A percentile compares a stretch with the other conserved stretches of the same genome.
Conservation (phyloP, 2,329 filamentous ascomycete species). For the Penicillium sp. region DNA sequence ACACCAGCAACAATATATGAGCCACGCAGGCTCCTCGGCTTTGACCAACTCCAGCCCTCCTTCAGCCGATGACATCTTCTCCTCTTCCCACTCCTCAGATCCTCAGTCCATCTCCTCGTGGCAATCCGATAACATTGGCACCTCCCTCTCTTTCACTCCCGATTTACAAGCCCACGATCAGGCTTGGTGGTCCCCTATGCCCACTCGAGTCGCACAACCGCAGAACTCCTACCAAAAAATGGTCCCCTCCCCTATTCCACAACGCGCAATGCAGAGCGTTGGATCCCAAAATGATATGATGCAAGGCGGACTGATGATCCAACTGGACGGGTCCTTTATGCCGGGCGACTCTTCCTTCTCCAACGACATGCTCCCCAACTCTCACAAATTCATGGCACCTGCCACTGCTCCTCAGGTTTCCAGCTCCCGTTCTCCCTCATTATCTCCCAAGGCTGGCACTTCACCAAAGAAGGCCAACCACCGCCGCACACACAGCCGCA, state of each 20-base stretch:
- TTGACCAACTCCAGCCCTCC: conserved; percentile 37
- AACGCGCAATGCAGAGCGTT: conserved; percentile 31
- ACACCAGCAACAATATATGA: conserved; percentile 36
- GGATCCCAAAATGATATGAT: conserved; percentile 35
- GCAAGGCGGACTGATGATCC: conserved; percentile 43
- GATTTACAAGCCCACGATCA: conserved; percentile 39
- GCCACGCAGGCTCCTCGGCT: conserved; percentile 28
- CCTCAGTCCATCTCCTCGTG: conserved; percentile 43
- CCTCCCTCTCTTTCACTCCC: conserved; percentile 40
- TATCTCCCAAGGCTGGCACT: conserved; percentile 36
- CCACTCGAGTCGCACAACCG: conserved; percentile 35
- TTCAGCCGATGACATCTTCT: conserved; percentile 40
- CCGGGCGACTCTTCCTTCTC: conserved; percentile 32
- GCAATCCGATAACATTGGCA: conserved; percentile 41
- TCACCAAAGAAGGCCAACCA: conserved; percentile 35
- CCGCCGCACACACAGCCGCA: conserved; percentile 42
- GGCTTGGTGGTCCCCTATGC: conserved; percentile 46
- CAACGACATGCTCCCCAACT: conserved; percentile 23
- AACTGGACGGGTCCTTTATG: conserved; percentile 39
- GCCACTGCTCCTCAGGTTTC: conserved; percentile 32
- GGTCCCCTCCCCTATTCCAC: conserved; percentile 35
- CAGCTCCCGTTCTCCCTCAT: conserved; percentile 37
- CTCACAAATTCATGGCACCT: conserved; percentile 28
- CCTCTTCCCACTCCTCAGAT: conserved; percentile 41
- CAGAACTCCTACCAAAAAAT: conserved; percentile 39